These are phyloP conservation scores for Brasenia schreberi DNA, from an alignment of 164 flowering plant species.

Conservation along the genomic window DNA sequence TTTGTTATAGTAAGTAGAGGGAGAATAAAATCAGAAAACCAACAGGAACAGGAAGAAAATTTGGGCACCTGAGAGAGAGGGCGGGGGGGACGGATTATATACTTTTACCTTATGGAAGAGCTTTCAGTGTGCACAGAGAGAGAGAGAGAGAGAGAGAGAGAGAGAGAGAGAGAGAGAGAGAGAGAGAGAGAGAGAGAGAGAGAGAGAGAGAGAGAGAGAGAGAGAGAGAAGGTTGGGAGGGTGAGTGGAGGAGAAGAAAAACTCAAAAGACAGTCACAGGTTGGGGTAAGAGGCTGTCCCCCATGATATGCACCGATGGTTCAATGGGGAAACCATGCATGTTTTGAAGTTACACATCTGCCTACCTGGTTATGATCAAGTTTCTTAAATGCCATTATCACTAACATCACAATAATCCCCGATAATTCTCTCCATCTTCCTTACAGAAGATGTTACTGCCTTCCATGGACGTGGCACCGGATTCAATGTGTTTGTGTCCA, in stretches of 20 bases:
- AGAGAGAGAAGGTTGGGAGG: background rate
- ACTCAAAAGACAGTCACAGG: background rate
- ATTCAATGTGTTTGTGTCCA: too few species aligned
- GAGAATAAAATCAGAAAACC: background rate
- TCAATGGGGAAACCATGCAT: background rate
- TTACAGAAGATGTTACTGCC: too few species aligned
- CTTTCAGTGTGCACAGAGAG: slow-evolving; percentile 13
- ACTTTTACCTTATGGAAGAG: slow-evolving; percentile 1
- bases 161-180: slow-evolving; percentile 1
- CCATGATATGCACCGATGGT: background rate
- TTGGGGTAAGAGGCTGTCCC: background rate
- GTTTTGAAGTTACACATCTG: too few species aligned
- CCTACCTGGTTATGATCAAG: too few species aligned
- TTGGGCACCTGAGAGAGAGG: background rate
- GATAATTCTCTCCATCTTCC: too few species aligned
- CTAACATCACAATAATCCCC: too few species aligned
- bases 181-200: background rate
- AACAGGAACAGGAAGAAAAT: background rate
- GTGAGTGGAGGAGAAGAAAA: background rate
- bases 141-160: slow-evolving; percentile 5
- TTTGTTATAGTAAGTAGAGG: background rate
- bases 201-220: background rate
- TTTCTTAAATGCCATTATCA: too few species aligned
- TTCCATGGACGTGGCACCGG: too few species aligned
- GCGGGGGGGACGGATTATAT: background rate